Evolutionary conservation across 2,329 filamentous ascomycete genomes (phyloP), one percentile per base, ranked within the genome.

Genomic region (Coniosporium tulheliwenetii): DNA sequence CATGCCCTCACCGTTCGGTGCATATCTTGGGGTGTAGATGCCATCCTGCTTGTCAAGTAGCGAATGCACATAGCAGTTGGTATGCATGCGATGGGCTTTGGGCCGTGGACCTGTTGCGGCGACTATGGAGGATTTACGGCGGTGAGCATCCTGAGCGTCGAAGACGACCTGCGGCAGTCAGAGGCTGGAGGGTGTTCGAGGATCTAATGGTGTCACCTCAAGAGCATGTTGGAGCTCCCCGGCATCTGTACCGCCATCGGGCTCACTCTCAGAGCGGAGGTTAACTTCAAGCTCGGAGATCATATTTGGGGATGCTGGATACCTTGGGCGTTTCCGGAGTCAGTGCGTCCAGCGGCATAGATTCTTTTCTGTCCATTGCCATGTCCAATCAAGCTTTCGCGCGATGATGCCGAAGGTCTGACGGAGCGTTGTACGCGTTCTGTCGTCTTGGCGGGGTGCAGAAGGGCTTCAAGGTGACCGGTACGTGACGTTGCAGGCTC

Each of bases 1-100:
- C 0, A 53, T 45, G 12, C 56, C 59, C 37, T 62, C 55, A 12
- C 36, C 19, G 34, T 35, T 45, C 3, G 42, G 45, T 5, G 33
- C 50, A 43, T 10, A 44, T 38, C 19, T 50, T 42, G 15, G 53
- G 48, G 37, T 45, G 49, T 50, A 52, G 19, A 26, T 26, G 19
- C 19, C 19, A 51, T 37, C 45, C 44, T 64, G 61, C 40, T 61
- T 62, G 44, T 69, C 67, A 16, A 79, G 68, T 2, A 79, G 56
- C 0, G 68, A 66, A 49, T 80, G 76, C 2, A 79, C 73, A 45
- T 77, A 75, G 51, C 76, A 79, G 43, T 71, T 66, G 2, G 75
- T 77, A 30, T 56, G 53, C 47, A 59, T 48, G 46, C 43, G 50
- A 15, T 59, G 44, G 10, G 61, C 54, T 16, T 58, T 57, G 29